Evolutionary conservation across 805 yeast genomes (phyloP), one percentile per base, ranked within the genome.

Genomic region (Zygosaccharomyces bisporus): DNA sequence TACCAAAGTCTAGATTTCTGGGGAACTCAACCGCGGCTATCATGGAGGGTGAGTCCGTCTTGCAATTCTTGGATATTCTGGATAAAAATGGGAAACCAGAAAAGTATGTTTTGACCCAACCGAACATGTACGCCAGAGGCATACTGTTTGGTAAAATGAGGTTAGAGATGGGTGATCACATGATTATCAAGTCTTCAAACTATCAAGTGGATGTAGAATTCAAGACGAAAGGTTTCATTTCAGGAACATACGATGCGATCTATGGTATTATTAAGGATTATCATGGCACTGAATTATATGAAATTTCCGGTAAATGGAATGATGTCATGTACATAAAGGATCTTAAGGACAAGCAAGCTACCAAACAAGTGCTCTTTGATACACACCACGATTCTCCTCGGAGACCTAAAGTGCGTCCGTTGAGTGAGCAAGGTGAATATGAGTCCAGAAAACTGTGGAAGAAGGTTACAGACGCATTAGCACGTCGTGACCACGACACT

Each of bases 11-110:
- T 1, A 78, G 79, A 57, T 93, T 93, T 57, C 71, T 91, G 48
- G 99, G 99, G 24, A 93, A 93, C 61, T 88, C 96, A 1, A 90
- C 96, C 0, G 99, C 98, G 16, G 95, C 96, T 1, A 79, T 93
- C 64, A 93, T 93, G 99, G 96, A 90, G 55, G 99, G 99, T 16
- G 60, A 76, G 45, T 91, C 87, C 1, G 80, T 77, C 39, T 67
- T 90, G 14, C 77, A 85, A 32, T 77, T 91, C 49, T 71, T 80
- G 37, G 84, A 85, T 54, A 71, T 76, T 19, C 63, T 64, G 30
- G 79, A 79, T 51, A 51, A 63, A n/a, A 52, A 67, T 29, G 73
- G 73, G 1, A 51, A 61, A 3, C 74, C 79, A 4, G 99, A 91
- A 62, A 72, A 73, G 43, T 93, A 89, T 66, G 76, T 83, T 8